Evolutionary conservation across 441 rosid species (phyloP).

Genomic region (Rhodomyrtus psidioides): DNA sequence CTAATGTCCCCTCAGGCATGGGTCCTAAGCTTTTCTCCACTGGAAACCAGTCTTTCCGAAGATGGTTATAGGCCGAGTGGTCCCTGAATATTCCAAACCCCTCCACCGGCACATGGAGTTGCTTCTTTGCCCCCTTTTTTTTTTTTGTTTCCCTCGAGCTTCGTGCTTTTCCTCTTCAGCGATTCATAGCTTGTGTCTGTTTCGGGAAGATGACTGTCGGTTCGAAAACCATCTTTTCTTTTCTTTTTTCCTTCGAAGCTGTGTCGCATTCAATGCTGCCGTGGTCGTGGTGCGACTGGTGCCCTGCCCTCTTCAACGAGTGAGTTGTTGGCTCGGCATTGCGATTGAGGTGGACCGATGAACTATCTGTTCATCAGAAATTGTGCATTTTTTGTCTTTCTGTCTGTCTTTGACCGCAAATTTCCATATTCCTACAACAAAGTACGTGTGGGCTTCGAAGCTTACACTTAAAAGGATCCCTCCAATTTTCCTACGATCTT

Average conservation of each 20-base stretch:
- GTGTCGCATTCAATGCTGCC: neutral
- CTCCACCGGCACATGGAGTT: neutral
- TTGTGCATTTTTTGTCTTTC: neutral
- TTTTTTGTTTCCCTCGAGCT: neutral
- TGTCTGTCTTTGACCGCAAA: neutral
- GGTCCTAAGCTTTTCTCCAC: neutral
- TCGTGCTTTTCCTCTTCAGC: neutral
- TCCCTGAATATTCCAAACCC: neutral
- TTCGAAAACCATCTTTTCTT: neutral
- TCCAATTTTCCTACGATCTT: neutral
- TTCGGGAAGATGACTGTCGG: neutral
- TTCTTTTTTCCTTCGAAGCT: neutral
- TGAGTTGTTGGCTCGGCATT: neutral
- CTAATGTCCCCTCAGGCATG: neutral
- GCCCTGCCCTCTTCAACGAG: neutral
- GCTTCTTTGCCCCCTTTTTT: neutral
- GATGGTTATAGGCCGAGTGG: neutral
- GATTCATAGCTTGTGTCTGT: neutral
- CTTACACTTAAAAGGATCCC: neutral
- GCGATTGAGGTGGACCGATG: neutral
- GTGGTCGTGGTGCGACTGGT: neutral
- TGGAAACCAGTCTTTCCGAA: neutral
- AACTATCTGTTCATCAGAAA: neutral
- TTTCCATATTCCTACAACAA: neutral
- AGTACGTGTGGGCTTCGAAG: neutral